Base-by-base conservation (phyloP, 73 alveolate species). In the Paramecium tetraurelia region DNA sequence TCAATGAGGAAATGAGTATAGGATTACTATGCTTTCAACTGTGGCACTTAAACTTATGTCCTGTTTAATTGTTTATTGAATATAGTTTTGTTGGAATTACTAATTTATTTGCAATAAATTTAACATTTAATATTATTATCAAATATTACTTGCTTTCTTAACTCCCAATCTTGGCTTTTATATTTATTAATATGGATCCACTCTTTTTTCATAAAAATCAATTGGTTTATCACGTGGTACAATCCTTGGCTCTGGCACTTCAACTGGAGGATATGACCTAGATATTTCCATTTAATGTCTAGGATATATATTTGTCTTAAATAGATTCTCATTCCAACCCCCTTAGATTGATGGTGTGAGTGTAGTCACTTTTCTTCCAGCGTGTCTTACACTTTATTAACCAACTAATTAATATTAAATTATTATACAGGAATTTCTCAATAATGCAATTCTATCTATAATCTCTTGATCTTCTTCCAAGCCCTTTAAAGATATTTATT, bases 381-480 rank as follows among this genome's bases (percentile, higher is more conserved):
- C 90, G 43, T 80, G 90, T 14, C 63, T 33, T 11, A 80, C 33
- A 80, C 76, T 44, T 46, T 48, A 44, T 48, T 20, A 3, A 0
- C 90, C 90, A 22, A 48, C 87, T 75, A 36, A 2, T n/a, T 18
- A 33, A 38, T 75, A 35, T 75, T 75, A 75, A 35, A 18, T 1
- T n/a, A 16, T 53, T 53, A 38, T 75, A 75, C 87, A 80, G 18
- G 70, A 80, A 35, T 80, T 80, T 80, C 90, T 80, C 18, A 80
- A 80, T 6, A 44, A 35, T 21, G 75, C 76, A 10, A 80, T 80
- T 40, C 72, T 40, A 22, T 40, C 70, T 27, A 80, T 5, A 7
- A 80, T 27, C 20, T 80, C 75, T 46, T 80, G 31, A 21, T 80
- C 90, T 0, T 21, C n/a, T 10, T 40, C 33, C 2, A 80, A 20